phyloP scores from a whole-genome alignment of 108 stramenopile genomes.

The Nitzschia putrida region DNA sequence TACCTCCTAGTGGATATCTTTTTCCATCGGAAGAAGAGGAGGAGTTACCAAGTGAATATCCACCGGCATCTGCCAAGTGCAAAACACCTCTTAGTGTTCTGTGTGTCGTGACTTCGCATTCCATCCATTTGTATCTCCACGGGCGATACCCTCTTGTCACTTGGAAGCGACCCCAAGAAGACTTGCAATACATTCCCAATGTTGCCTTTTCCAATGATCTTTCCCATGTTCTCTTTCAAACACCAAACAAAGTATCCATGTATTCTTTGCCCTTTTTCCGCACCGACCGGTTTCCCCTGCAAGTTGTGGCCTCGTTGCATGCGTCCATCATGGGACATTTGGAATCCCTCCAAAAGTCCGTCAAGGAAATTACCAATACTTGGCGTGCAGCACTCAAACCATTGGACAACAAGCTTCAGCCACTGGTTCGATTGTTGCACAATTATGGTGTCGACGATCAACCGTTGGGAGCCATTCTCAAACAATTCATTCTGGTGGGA shows the following conservation, averaged over 20 bases:
- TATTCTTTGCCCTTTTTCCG: slow-evolving; percentile 53
- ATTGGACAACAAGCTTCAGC: slow-evolving; percentile 65
- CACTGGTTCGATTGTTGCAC: slow-evolving; percentile 47
- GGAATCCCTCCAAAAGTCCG: slow-evolving; percentile 34
- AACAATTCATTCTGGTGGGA: slow-evolving; percentile 73
- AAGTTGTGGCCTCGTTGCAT: slow-evolving; percentile 61
- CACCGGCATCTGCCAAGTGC: slow-evolving; percentile 12
- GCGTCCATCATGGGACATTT: slow-evolving; percentile 59
- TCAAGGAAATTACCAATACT: slow-evolving; percentile 42
- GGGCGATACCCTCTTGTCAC: slow-evolving; percentile 63
- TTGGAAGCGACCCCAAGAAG: not conserved
- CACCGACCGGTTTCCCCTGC: slow-evolving; percentile 60
- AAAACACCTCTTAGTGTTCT: slow-evolving; percentile 65
- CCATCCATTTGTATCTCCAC: slow-evolving; percentile 65
- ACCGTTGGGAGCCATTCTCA: slow-evolving; percentile 38
- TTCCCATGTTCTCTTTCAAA: slow-evolving; percentile 16
- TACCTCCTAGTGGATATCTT: slow-evolving; percentile 44
- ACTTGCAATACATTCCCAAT: not conserved
- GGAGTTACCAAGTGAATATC: slow-evolving; percentile 14
- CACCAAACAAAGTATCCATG: slow-evolving; percentile 26
- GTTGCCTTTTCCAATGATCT: slow-evolving; percentile 30
- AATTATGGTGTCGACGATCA: slow-evolving; percentile 59
- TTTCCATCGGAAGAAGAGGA: slow-evolving; percentile 3
- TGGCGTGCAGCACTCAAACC: slow-evolving; percentile 76
- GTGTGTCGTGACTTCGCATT: slow-evolving; percentile 49